A percentile compares a stretch with the other conserved stretches of the same genome.
Conservation (phyloP, 805 yeast genomes). For the Wickerhamomyces hampshirensis region DNA sequence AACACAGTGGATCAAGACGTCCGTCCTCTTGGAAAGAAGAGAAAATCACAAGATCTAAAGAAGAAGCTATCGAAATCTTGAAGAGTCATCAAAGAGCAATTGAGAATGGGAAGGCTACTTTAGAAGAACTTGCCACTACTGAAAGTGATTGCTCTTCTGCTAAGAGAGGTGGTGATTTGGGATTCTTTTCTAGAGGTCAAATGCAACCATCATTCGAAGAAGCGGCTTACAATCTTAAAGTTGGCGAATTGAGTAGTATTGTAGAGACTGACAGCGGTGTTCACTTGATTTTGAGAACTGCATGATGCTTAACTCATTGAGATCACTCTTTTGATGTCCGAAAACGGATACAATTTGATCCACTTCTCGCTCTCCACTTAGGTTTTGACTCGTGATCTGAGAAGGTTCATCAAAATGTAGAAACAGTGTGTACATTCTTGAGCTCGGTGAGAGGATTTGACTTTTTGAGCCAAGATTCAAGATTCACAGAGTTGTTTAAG, state of each 20-base stretch:
- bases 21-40: slow-evolving; percentile 90
- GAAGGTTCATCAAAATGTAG: too few relatives aligned
- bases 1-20: slow-evolving; percentile 78
- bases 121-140: slow-evolving; percentile 69
- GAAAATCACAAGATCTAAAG: slow-evolving; percentile 71
- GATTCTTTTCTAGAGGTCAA: slow-evolving; percentile 80
- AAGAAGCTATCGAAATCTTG: slow-evolving; percentile 71
- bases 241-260: slow-evolving; percentile 78
- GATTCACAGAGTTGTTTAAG: too few relatives aligned
- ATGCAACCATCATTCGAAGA: slow-evolving; percentile 96
- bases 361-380: too few relatives aligned
- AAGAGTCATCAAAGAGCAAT: slow-evolving; percentile 53
- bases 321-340: too few relatives aligned
- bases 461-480: too few relatives aligned
- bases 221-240: slow-evolving; percentile 74
- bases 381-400: too few relatives aligned
- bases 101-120: slow-evolving; percentile 56
- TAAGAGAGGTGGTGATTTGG: slow-evolving; percentile 86
- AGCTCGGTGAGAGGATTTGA: too few relatives aligned
- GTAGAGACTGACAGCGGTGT: slow-evolving; percentile 91
- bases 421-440: too few relatives aligned
- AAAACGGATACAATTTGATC: too few relatives aligned
- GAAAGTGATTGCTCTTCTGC: slow-evolving; percentile 90
- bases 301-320: slow-evolving; percentile 37
- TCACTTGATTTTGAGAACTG: slow-evolving; percentile 84